These are phyloP conservation scores for Hanseniaspora vineae DNA, from an alignment of 805 yeast genomes.

Conservation along the genomic window DNA sequence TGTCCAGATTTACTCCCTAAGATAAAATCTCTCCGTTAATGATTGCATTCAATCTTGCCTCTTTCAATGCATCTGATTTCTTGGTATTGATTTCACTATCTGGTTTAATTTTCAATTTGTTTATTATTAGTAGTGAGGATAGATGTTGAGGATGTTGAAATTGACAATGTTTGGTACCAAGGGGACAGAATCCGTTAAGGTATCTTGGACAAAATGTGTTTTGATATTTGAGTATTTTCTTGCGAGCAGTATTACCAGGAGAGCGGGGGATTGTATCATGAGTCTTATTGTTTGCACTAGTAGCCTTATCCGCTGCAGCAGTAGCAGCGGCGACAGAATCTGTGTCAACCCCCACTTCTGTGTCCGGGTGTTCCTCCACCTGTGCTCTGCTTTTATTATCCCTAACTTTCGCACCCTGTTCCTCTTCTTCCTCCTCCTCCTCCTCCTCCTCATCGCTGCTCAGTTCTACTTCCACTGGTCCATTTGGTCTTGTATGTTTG, in stretches of 20 bases:
- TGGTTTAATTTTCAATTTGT: conserved; percentile 20
- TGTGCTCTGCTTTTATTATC: not conserved
- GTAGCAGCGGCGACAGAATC: no score
- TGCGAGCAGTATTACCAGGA: not conserved
- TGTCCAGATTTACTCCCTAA: no score
- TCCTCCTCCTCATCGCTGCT: not conserved
- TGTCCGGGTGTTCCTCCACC: no score
- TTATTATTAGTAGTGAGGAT: conserved; percentile 33
- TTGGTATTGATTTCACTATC: conserved; percentile 24
- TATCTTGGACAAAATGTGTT: conserved; percentile 66
- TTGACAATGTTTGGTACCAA: conserved; percentile 65
- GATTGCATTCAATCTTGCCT: conserved; percentile 23
- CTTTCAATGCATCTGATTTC: conserved; percentile 23
- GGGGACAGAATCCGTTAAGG: conserved; percentile 86
- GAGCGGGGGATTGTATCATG: no score
- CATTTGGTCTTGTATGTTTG: conserved; percentile 45
- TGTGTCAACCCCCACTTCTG: no score
- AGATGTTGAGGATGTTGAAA: conserved; percentile 52
- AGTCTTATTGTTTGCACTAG: no score
- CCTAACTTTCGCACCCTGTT: not conserved
- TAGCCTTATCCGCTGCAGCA: no score
- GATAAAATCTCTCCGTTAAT: conserved; percentile 18
- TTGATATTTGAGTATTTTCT: conserved; percentile 14
- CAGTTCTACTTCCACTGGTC: not conserved
- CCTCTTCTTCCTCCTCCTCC: not conserved